Conservation (phyloP, 2,329 filamentous ascomycete genomes). For the Colletotrichum zoysiae region DNA sequence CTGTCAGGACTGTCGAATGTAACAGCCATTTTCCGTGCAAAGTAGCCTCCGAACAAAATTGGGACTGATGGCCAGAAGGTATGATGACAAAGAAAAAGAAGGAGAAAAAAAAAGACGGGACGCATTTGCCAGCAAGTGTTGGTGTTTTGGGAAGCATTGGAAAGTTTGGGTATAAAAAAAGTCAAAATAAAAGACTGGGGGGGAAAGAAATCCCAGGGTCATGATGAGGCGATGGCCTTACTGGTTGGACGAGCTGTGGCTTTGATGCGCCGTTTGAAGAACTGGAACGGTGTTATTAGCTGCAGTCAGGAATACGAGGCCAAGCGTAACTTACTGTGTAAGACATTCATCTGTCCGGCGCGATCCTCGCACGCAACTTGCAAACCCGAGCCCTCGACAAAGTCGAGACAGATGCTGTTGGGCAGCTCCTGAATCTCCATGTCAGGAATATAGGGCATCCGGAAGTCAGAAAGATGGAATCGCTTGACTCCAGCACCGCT, state of each 20-base stretch:
- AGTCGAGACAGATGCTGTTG: constrained; percentile 79
- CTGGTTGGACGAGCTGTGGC: constrained; percentile 50
- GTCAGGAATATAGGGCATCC: constrained; percentile 83
- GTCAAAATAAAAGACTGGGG: background rate
- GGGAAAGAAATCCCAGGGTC: constrained; percentile 5
- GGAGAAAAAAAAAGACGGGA: constrained; percentile 1
- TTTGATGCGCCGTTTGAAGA: constrained; percentile 58
- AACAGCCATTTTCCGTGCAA: constrained; percentile 21
- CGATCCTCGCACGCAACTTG: constrained; percentile 75
- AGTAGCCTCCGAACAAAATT: constrained; percentile 5
- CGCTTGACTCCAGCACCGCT: constrained; percentile 70
- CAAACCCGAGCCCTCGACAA: constrained; percentile 70
- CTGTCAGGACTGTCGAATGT: constrained; percentile 2
- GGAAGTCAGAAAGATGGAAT: constrained; percentile 89
- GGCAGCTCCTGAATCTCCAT: constrained; percentile 93
- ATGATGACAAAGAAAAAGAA: constrained; percentile 36
- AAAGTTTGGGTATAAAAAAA: background rate
- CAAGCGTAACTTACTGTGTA: constrained; percentile 61
- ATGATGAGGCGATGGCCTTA: constrained; percentile 40
- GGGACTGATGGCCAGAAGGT: constrained; percentile 19
- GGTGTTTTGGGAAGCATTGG: constrained; percentile 6
- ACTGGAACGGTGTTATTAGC: constrained; percentile 54
- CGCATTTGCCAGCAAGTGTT: constrained; percentile 18
- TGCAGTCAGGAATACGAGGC: background rate
- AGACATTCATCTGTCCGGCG: constrained; percentile 65